A percentile compares a stretch with the other conserved stretches of the same genome.
These are phyloP conservation scores for Tetratostichococcus sp. DNA, from an alignment of 139 green algal genomes.

Conservation along the genomic window DNA sequence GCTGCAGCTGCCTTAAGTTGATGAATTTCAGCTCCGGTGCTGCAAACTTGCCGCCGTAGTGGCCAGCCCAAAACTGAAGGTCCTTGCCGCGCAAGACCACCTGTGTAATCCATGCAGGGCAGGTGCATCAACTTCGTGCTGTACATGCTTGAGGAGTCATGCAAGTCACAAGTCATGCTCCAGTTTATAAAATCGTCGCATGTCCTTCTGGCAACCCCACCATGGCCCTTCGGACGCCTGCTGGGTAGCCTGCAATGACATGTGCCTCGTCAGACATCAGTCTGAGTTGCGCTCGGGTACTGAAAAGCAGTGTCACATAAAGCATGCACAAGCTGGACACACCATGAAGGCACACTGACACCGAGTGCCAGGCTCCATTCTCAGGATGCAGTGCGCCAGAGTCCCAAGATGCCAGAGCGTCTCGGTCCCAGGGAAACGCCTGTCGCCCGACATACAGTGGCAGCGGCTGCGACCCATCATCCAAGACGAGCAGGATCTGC, in stretches of 20 bases:
- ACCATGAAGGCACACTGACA: background rate
- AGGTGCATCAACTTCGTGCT: too few relatives aligned
- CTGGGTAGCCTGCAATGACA: background rate
- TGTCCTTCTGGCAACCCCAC: too few relatives aligned
- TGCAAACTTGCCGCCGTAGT: background rate
- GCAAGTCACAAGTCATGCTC: too few relatives aligned
- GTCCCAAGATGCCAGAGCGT: background rate
- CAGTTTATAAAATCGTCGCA: too few relatives aligned
- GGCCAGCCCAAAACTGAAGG: background rate
- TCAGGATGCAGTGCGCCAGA: background rate
- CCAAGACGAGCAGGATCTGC: background rate
- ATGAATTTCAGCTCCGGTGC: background rate
- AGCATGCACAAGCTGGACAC: too few relatives aligned
- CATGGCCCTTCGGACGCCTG: background rate
- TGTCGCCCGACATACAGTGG: background rate
- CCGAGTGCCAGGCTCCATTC: background rate
- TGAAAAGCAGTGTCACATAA: too few relatives aligned
- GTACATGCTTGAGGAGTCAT: too few relatives aligned
- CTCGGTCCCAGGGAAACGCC: background rate
- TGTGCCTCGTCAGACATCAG: background rate
- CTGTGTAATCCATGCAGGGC: too few relatives aligned
- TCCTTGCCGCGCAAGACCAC: background rate
- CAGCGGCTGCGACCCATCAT: background rate
- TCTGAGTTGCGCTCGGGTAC: too few relatives aligned
- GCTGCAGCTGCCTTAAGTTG: background rate